Base-by-base conservation (phyloP, 2,329 filamentous ascomycete species). In the Epichloe hybrida region DNA sequence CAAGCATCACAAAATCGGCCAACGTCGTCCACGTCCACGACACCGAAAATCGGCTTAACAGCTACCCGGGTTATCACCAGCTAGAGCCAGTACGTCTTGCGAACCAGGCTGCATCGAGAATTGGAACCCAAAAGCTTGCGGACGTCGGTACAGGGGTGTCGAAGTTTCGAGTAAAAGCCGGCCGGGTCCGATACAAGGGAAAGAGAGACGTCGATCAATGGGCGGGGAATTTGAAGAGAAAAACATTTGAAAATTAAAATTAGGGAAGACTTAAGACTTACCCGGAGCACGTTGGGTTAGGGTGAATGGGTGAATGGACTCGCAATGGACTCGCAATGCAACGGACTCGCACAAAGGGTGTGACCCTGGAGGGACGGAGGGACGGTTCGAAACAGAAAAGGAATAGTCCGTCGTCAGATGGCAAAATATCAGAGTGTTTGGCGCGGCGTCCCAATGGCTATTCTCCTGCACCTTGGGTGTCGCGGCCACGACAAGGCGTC, bases 361-460 rank as follows among this genome's bases (percentile, higher is more conserved):
- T 46, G 35, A 44, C 40, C 45, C 39, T 15, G 13, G 45, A 35
- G 17, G 17, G 17, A 17, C 17, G 20, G 49, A 3, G 20, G 20
- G 20, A 21, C 20, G 20, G 20, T 20, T 42, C 5, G 44, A 43
- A 31, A 21, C 38, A 39, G 17, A 37, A 41, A 7, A 31, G 17
- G 3, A 48, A 37, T 15, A 6, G 23, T 23, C 23, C 0, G 23
- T 6, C 35, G 48, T 40, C 41, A 45, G 36, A 50, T 44, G 48
- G 41, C 17, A 17, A 17, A 17, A 17, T 43, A 48, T 43, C 20
- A 51, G 44, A 42, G 34, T 39, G 43, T 43, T 46, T 50, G 43
- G 44, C 49, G 49, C 35, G 34, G 50, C 13, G 39, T 45, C 35
- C 35, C 50, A 45, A 38, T 51, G 40, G 46, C 34, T 34, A 48